These are phyloP conservation scores for Pseudocercospora vitis DNA, from an alignment of 2,329 filamentous ascomycete species.

Conservation along the genomic window DNA sequence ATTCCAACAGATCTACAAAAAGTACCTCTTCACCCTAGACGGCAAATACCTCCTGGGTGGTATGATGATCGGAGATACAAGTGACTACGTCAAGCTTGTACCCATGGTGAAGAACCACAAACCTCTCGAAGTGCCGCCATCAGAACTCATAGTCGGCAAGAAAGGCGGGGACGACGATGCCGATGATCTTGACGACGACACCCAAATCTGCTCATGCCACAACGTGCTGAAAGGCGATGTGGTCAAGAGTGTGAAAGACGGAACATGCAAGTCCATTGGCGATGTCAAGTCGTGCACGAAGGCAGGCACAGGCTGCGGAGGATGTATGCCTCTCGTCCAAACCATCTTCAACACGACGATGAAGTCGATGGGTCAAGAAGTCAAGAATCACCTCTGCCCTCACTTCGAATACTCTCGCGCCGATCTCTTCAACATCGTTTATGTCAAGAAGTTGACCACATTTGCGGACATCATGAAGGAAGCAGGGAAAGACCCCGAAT, in stretches of 20 bases:
- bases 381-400: slow-evolving; percentile 80
- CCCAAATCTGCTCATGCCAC: slow-evolving; percentile 89
- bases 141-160: slow-evolving; percentile 78
- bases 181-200: slow-evolving; percentile 78
- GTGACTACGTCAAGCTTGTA: slow-evolving; percentile 85
- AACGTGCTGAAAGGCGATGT: slow-evolving; percentile 87
- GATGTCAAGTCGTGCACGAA: slow-evolving; percentile 90
- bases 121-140: slow-evolving; percentile 71
- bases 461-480: slow-evolving; percentile 76
- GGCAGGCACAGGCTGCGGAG: slow-evolving; percentile 85
- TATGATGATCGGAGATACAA: slow-evolving; percentile 95
- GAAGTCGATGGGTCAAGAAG: slow-evolving; percentile 79
- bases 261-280: slow-evolving; percentile 75
- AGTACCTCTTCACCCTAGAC: slow-evolving; percentile 86
- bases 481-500: slow-evolving; percentile 68
- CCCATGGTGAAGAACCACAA: slow-evolving; percentile 85
- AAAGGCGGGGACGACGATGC: slow-evolving; percentile 74
- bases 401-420: slow-evolving; percentile 82
- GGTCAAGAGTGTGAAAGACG: slow-evolving; percentile 69
- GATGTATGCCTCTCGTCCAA: slow-evolving; percentile 84
- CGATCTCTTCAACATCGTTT: slow-evolving; percentile 87
- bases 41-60: slow-evolving; percentile 90
- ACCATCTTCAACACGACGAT: slow-evolving; percentile 90
- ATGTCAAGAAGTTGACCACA: slow-evolving; percentile 72
- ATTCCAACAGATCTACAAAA: slow-evolving; percentile 87